Conservation (phyloP, 108 stramenopile genomes). For the Cafeteria roenbergensis region DNA sequence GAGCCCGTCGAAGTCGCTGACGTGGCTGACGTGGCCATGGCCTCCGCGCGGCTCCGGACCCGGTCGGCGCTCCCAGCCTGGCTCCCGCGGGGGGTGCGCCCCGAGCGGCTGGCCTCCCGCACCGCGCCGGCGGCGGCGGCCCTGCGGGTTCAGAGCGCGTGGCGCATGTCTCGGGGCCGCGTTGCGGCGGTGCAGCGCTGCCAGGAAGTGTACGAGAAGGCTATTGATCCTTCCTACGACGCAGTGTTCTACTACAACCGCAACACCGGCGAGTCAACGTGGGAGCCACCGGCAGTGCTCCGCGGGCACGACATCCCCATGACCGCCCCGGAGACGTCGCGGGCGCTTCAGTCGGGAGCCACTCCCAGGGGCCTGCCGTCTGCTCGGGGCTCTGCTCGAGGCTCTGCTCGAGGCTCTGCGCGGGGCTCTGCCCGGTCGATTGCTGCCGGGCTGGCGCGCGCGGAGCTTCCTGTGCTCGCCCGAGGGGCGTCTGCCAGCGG, state of each 20-base stretch:
- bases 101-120: too few species aligned
- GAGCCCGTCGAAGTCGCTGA: too few species aligned
- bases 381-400: neutral
- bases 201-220: neutral
- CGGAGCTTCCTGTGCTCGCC: neutral
- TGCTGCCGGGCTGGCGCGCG: neutral
- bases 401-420: neutral
- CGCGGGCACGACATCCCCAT: neutral
- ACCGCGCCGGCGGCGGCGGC: too few species aligned
- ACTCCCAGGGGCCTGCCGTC: neutral
- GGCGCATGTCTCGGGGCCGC: neutral
- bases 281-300: neutral
- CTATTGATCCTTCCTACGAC: neutral
- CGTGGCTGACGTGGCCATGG: too few species aligned
- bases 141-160: neutral
- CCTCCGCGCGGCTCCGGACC: too few species aligned
- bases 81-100: too few species aligned
- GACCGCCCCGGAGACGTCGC: too few species aligned
- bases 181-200: neutral
- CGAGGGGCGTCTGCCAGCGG: too few species aligned
- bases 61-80: too few species aligned
- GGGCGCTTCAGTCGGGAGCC: neutral
- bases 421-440: neutral
- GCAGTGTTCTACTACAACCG: conserved; percentile 4
- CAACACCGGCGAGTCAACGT: conserved; percentile 5